Evolutionary conservation across 2,329 filamentous ascomycete species (phyloP).

Genomic region (Sclerotinia trifoliorum): DNA sequence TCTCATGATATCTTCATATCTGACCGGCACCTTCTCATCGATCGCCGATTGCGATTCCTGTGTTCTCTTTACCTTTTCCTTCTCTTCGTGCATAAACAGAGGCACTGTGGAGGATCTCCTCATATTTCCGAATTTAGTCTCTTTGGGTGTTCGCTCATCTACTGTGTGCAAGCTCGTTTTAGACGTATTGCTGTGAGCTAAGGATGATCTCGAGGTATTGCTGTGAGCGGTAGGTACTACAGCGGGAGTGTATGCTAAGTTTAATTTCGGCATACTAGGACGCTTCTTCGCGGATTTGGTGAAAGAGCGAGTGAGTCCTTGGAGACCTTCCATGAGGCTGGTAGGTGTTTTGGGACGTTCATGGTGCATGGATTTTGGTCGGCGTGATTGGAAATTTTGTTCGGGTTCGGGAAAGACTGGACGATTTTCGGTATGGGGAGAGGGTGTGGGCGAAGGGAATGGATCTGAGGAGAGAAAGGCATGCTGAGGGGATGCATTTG

Average conservation of each 20-base stretch:
- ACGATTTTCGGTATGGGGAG: neutral
- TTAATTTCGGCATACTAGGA: conserved; percentile 23
- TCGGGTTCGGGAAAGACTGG: conserved; percentile 5
- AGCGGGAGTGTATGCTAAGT: conserved; percentile 12
- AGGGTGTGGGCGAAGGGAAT: conserved; percentile 27
- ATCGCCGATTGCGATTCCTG: conserved; percentile 16
- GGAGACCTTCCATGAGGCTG: conserved; percentile 21
- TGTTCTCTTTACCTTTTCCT: neutral
- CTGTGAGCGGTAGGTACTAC: neutral
- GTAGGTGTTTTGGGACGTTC: conserved; percentile 24
- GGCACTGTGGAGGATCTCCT: conserved; percentile 17
- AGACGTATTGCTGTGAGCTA: conserved; percentile 9
- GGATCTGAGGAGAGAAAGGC: conserved; percentile 37
- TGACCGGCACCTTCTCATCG: conserved; percentile 22
- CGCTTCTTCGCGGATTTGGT: conserved; percentile 15
- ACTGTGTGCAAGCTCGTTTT: conserved; percentile 15
- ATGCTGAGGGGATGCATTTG: conserved; percentile 23
- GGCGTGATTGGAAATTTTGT: conserved; percentile 13
- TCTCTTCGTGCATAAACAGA: conserved; percentile 2
- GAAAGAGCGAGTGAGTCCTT: conserved; percentile 19
- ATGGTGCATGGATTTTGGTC: conserved; percentile 13
- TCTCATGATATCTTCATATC: conserved; percentile 32
- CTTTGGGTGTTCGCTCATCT: conserved; percentile 16
- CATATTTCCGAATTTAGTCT: conserved; percentile 10
- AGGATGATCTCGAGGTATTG: conserved; percentile 17